Base-by-base conservation (phyloP, 1,284 basidiomycete species). In the Cryptococcus hybrid region DNA sequence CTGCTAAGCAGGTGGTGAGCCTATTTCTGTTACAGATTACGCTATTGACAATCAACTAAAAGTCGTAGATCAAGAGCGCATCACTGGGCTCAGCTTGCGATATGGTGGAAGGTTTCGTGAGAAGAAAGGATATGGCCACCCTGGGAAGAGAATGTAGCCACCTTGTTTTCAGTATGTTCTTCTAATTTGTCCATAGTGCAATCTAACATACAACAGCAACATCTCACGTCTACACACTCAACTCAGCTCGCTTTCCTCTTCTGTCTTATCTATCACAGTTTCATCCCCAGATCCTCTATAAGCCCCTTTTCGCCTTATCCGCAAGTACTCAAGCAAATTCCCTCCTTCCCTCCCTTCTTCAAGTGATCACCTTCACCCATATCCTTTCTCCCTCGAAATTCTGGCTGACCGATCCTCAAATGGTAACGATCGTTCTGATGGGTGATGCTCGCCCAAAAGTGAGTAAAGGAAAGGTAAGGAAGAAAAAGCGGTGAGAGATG, bases 341-440 rank as follows among this genome's bases (percentile, higher is more conserved):
- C 0, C 80, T 89, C 2, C 75, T 83, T 4, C 82, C 82, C 43
- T 83, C 88, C 58, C 80, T 90, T 0, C 82, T 82, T 48, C 77
- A 82, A 0, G 72, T 90, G 36, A 30, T 4, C 30, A 4, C 30
- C 30, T 30, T 30, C 30, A 30, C 30, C 30, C 75, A 78, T 11
- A 78, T 81, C 0, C 61, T 88, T 37, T 78, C 84, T 3, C 80
- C 78, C 11, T 82, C 84, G 55, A 15, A 30, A 3, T 85, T 86
- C 66, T 90, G 87, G 88, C 47, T 59, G 2, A 81, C 84, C 18
- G 86, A 90, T 72, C 81, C 86, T 2, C 87, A 89, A 66, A 90
- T 91, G 88, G 78, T 89, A 58, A 79, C 84, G 3, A 83, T 90
- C 3, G 87, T 86, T 3, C 72, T 90, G 6, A 67, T 74, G 57